These are phyloP conservation scores for Kwoniella dejecticola DNA, from an alignment of 768 basidiomycete species.

Conservation along the genomic window DNA sequence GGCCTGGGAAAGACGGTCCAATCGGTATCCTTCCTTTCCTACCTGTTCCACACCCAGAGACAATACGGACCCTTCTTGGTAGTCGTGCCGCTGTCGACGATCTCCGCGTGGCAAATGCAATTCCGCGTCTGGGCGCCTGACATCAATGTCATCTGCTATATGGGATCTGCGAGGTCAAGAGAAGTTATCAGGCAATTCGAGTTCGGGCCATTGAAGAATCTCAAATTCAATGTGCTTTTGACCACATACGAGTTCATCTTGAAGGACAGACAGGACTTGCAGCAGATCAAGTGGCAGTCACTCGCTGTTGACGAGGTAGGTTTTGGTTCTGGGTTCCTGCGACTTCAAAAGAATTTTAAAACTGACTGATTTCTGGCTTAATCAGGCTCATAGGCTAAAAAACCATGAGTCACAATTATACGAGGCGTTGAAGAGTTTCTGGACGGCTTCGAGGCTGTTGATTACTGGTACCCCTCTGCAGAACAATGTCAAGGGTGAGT, in stretches of 20 bases:
- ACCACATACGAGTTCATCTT: slow-evolving; percentile 96
- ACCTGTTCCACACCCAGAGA: slow-evolving; percentile 84
- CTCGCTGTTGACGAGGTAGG: slow-evolving; percentile 91
- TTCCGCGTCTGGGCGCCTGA: slow-evolving; percentile 95
- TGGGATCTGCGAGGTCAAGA: slow-evolving; percentile 81
- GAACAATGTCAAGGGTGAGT: slow-evolving; percentile 94
- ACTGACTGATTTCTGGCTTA: background rate
- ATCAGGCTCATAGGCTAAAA: slow-evolving; percentile 93
- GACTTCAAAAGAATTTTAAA: slow-evolving; percentile 20
- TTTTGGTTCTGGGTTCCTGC: slow-evolving; percentile 16
- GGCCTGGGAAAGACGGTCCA: slow-evolving; percentile 98
- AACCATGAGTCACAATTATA: slow-evolving; percentile 97
- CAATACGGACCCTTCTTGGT: slow-evolving; percentile 98
- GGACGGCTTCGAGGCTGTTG: slow-evolving; percentile 85
- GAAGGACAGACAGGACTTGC: slow-evolving; percentile 83
- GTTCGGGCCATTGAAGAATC: slow-evolving; percentile 80
- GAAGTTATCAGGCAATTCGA: slow-evolving; percentile 90
- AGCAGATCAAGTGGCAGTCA: slow-evolving; percentile 95
- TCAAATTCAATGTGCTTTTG: slow-evolving; percentile 94
- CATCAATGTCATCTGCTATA: slow-evolving; percentile 94
- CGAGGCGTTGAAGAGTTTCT: slow-evolving; percentile 86
- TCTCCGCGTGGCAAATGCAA: slow-evolving; percentile 96
- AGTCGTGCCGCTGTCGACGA: slow-evolving; percentile 95
- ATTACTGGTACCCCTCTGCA: slow-evolving; percentile 98
- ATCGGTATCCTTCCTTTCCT: slow-evolving; percentile 91